phyloP scores from a whole-genome alignment of 2,329 filamentous ascomycete species.

The Leptographium wingfieldii region DNA sequence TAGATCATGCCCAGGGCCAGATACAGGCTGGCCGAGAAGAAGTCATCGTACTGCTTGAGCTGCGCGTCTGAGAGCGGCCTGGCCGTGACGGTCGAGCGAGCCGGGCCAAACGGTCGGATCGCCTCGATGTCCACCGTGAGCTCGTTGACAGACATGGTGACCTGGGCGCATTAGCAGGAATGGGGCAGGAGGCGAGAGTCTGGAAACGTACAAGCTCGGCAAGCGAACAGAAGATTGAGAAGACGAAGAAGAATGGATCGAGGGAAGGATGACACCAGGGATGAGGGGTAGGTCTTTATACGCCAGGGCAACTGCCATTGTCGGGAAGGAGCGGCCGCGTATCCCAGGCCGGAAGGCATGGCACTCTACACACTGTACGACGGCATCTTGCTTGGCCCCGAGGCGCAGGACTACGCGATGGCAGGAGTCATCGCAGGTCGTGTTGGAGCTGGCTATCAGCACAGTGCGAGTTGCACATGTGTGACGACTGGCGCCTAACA shows the following conservation, averaged over 20 bases:
- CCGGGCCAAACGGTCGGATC: slow-evolving; percentile 52
- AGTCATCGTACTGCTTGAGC: slow-evolving; percentile 55
- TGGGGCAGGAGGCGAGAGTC: no score
- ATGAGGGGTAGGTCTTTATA: not conserved
- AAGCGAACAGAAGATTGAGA: no score
- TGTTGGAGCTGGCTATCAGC: not conserved
- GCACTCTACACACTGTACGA: not conserved
- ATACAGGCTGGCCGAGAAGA: slow-evolving; percentile 64
- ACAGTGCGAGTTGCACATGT: not conserved
- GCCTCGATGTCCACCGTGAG: slow-evolving; percentile 31
- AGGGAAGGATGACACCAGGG: not conserved
- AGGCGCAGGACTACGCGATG: no score
- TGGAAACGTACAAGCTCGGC: no score
- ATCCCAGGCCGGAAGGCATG: not conserved
- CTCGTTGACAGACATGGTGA: not conserved
- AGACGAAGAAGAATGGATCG: not conserved
- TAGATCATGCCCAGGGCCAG: slow-evolving; percentile 73
- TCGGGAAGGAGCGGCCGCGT: not conserved
- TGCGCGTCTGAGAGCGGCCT: slow-evolving; percentile 53
- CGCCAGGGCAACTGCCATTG: not conserved
- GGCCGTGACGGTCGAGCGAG: slow-evolving; percentile 51
- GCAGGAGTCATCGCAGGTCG: no score
- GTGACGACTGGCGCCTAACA: not conserved
- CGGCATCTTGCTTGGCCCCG: not conserved
- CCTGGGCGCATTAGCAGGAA: not conserved